phyloP scores from a whole-genome alignment of 2,329 filamentous ascomycete species.

The Mariannaea elegans region DNA sequence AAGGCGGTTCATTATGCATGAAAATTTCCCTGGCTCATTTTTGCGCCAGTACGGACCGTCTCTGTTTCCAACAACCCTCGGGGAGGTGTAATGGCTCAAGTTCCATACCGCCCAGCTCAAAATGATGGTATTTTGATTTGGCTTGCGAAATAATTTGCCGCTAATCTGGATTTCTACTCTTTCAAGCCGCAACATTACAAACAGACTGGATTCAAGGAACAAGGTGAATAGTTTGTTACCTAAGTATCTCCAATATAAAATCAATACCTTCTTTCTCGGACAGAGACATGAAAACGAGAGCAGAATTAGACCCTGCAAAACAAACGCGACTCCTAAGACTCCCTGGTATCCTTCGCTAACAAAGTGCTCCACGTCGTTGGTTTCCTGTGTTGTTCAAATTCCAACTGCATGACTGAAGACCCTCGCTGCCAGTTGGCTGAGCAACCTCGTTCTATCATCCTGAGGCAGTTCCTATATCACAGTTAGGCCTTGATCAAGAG shows the following conservation, averaged over 20 bases:
- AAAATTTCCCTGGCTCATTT: constrained; percentile 16
- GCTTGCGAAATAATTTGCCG: background rate
- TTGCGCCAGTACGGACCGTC: background rate
- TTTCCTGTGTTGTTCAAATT: constrained; percentile 42
- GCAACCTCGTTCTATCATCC: constrained; percentile 79
- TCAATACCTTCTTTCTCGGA: too few relatives aligned
- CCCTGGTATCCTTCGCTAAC: constrained; percentile 11
- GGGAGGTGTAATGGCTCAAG: background rate
- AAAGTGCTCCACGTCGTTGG: background rate
- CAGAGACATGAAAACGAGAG: too few relatives aligned
- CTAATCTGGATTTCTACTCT: background rate
- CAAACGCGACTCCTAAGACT: constrained; percentile 13
- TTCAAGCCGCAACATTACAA: too few relatives aligned
- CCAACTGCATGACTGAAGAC: constrained; percentile 85
- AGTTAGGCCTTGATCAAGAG: constrained; percentile 12
- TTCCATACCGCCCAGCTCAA: too few relatives aligned
- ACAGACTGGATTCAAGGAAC: too few relatives aligned
- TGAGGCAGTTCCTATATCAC: constrained; percentile 76
- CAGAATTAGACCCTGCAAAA: background rate
- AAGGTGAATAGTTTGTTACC: background rate
- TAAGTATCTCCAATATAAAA: too few relatives aligned
- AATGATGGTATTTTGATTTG: background rate
- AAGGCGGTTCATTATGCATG: constrained; percentile 19
- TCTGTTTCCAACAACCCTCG: constrained; percentile 3
- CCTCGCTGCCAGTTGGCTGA: constrained; percentile 85